Conservation (phyloP, 2,329 filamentous ascomycete species). For the Hypocrella siamensis region DNA sequence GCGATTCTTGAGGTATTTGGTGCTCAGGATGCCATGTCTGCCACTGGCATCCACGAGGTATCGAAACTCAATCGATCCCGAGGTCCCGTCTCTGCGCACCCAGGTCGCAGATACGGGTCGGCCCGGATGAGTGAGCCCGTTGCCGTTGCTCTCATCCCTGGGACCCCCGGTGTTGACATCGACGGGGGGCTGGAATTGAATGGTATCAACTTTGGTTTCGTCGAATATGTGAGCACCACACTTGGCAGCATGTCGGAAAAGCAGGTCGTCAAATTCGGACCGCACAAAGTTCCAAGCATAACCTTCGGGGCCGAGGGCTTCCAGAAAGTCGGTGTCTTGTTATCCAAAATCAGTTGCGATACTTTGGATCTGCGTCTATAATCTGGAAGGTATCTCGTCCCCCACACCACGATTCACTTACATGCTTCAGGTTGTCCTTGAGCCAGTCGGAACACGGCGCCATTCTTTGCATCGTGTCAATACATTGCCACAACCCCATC, state of each 20-base stretch:
- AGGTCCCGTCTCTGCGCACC: conserved; percentile 15
- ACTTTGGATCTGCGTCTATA: too few species aligned
- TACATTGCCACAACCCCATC: too few species aligned
- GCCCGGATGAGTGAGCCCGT: conserved; percentile 8
- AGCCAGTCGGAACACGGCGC: conserved; percentile 23
- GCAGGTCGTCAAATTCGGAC: conserved; percentile 27
- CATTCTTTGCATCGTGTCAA: conserved; percentile 6
- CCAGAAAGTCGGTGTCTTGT: conserved; percentile 27
- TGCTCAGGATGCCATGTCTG: conserved; percentile 25
- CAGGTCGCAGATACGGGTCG: conserved; percentile 20
- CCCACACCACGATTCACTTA: conserved; percentile 10
- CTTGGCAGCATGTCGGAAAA: conserved; percentile 24
- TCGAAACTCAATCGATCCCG: conserved; percentile 25
- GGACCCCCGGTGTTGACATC: too few species aligned
- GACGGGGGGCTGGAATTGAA: conserved; percentile 13
- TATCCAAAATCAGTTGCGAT: neutral
- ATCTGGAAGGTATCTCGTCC: too few species aligned
- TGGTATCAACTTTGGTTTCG: conserved; percentile 16
- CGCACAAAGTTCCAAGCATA: conserved; percentile 30
- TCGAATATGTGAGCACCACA: conserved; percentile 25
- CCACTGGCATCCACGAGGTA: conserved; percentile 34
- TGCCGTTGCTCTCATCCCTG: neutral
- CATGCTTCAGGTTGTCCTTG: conserved; percentile 14
- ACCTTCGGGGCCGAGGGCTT: conserved; percentile 18
- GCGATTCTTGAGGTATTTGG: conserved; percentile 32